A percentile compares a stretch with the other conserved stretches of the same genome.
phyloP scores from a whole-genome alignment of 2,329 filamentous ascomycete genomes.

The Macrophomina phaseolina region DNA sequence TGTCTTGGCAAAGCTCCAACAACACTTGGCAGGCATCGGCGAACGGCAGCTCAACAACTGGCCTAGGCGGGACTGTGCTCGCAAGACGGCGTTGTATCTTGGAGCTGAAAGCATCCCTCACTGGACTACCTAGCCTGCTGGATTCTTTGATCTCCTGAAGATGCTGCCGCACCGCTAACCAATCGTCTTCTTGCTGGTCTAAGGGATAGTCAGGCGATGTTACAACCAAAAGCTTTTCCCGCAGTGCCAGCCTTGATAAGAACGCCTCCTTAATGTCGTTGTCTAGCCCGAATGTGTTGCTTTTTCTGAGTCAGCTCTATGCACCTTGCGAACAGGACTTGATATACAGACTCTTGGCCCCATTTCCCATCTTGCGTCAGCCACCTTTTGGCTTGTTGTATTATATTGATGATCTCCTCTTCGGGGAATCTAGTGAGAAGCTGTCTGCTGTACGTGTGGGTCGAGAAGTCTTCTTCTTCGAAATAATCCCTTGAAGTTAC shows the following conservation, averaged over 20 bases:
- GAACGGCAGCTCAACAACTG: constrained; percentile 79
- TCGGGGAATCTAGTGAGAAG: constrained; percentile 70
- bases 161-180: constrained; percentile 42
- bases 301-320: constrained; percentile 27
- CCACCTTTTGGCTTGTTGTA: constrained; percentile 62
- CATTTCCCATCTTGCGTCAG: constrained; percentile 34
- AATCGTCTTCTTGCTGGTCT: constrained; percentile 40
- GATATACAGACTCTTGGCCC: constrained; percentile 25
- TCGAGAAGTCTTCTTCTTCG: constrained; percentile 98
- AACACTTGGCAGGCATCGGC: constrained; percentile 74
- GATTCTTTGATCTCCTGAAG: constrained; percentile 65
- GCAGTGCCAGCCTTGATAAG: constrained; percentile 67
- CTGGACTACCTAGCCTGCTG: constrained; percentile 65
- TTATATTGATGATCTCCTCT: constrained; percentile 59
- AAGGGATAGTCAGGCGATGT: constrained; percentile 47
- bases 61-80: constrained; percentile 90
- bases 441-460: constrained; percentile 83
- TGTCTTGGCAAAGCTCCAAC: constrained; percentile 73
- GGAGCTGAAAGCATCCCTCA: constrained; percentile 82
- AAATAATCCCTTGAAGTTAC: constrained; percentile 88
- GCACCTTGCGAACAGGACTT: constrained; percentile 17
- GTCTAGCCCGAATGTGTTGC: constrained; percentile 39
- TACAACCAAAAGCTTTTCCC: constrained; percentile 66
- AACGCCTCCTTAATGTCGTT: constrained; percentile 61
- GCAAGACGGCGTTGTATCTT: constrained; percentile 92